Percentiles rank a stretch among this genome's conserved stretches.
Conservation (phyloP, 805 yeast species). For the Kodamaea restingae region DNA sequence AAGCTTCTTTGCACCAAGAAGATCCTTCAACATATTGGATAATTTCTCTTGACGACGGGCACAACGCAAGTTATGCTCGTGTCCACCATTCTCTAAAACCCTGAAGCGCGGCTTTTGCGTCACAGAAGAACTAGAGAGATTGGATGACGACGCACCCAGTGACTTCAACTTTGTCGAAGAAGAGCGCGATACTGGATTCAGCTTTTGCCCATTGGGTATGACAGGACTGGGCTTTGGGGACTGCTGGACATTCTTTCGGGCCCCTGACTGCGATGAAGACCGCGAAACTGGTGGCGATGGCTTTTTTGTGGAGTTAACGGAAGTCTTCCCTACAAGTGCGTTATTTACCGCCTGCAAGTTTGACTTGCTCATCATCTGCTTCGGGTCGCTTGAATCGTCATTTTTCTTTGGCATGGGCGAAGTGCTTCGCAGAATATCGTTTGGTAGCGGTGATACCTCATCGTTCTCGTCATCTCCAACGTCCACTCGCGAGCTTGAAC, state of each 20-base stretch:
- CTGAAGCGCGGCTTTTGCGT: slow-evolving; percentile 44
- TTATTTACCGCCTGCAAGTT: slow-evolving; percentile 12
- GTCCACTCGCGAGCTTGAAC: too few species aligned
- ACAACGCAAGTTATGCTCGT: slow-evolving; percentile 73
- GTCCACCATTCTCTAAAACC: slow-evolving; percentile 64
- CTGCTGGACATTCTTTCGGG: slow-evolving; percentile 5
- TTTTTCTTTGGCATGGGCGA: not conserved
- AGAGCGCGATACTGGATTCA: slow-evolving; percentile 17
- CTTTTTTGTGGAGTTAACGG: not conserved
- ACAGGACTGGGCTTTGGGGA: not conserved
- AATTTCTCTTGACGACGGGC: slow-evolving; percentile 77
- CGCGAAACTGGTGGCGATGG: slow-evolving; percentile 12
- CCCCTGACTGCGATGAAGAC: slow-evolving; percentile 7
- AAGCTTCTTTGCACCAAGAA: slow-evolving; percentile 67
- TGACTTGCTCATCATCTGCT: slow-evolving; percentile 6
- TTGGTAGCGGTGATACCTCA: slow-evolving; percentile 12
- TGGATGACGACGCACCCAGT: slow-evolving; percentile 13
- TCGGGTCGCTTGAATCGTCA: not conserved
- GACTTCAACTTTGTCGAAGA: slow-evolving; percentile 16
- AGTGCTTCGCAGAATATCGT: slow-evolving; percentile 5
- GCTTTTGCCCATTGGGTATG: slow-evolving; percentile 2
- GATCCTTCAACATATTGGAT: slow-evolving; percentile 68
- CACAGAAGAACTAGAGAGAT: slow-evolving; percentile 5
- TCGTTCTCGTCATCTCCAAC: slow-evolving; percentile 10
- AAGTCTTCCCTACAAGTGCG: slow-evolving; percentile 4